Evolutionary conservation across 2,329 filamentous ascomycete genomes (phyloP).

Genomic region (Aspergillus sp.): DNA sequence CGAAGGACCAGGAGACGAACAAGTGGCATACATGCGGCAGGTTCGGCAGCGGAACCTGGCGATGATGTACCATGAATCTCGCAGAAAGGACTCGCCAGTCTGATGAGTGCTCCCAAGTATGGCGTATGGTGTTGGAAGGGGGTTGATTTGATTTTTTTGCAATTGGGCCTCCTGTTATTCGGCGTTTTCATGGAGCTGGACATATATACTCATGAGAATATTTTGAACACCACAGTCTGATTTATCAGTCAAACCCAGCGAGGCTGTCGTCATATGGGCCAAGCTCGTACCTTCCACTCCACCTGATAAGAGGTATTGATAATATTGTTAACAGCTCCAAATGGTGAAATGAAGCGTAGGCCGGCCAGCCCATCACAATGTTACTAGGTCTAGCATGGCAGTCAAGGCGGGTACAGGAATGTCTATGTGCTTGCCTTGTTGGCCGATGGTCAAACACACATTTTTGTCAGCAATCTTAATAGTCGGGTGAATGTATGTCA

Average conservation of each 20-base stretch:
- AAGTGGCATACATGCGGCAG: constrained; percentile 29
- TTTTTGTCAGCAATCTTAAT: constrained; percentile 1
- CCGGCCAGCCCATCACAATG: background rate
- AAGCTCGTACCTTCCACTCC: too few relatives aligned
- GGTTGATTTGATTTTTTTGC: too few relatives aligned
- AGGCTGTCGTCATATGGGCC: too few relatives aligned
- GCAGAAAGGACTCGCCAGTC: background rate
- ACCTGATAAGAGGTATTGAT: too few relatives aligned
- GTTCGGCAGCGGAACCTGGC: constrained; percentile 21
- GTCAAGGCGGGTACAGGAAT: constrained; percentile 3
- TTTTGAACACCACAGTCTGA: too few relatives aligned
- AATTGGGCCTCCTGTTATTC: too few relatives aligned
- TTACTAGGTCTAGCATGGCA: constrained; percentile 4
- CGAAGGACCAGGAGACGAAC: constrained; percentile 18
- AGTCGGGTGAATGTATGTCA: constrained; percentile 6
- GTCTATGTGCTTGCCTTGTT: background rate
- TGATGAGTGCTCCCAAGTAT: background rate
- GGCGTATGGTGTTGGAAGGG: too few relatives aligned
- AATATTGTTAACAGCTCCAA: background rate
- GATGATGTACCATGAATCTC: background rate
- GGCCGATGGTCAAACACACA: constrained; percentile 5
- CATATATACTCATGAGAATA: too few relatives aligned
- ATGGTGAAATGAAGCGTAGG: background rate
- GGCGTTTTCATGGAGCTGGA: too few relatives aligned
- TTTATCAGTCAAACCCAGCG: too few relatives aligned